Percentiles rank a stretch among this genome's conserved stretches.
phyloP scores from a whole-genome alignment of 805 yeast genomes.

The Kockiozyma suomiensis region DNA sequence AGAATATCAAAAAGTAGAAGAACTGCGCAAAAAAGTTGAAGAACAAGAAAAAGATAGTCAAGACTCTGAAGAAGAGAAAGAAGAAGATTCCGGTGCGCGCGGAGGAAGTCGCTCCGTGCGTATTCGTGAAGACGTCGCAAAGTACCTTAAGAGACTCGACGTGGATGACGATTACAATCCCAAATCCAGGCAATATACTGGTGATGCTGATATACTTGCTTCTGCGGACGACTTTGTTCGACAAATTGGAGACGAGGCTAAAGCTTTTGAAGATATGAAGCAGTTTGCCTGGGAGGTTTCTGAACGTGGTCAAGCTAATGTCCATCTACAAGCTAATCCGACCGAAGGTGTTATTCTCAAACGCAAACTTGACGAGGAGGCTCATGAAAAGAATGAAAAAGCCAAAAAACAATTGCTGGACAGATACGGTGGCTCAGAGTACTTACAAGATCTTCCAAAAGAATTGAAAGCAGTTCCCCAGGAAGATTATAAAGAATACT shows the following conservation, averaged over 20 bases:
- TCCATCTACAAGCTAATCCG: conserved; percentile 50
- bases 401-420: conserved; percentile 43
- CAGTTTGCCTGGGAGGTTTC: conserved; percentile 54
- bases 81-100: background rate
- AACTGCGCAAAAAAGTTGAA: conserved; percentile 34
- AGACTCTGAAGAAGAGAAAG: conserved; percentile 33
- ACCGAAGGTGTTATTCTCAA: conserved; percentile 49
- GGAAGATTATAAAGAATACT: conserved; percentile 22
- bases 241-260: conserved; percentile 54
- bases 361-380: conserved; percentile 43
- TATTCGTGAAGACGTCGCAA: conserved; percentile 76
- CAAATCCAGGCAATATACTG: conserved; percentile 40
- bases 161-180: conserved; percentile 53
- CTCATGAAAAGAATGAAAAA: conserved; percentile 39
- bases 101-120: conserved; percentile 53
- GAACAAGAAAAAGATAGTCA: conserved; percentile 18
- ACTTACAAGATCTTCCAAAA: conserved; percentile 26
- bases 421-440: conserved; percentile 46
- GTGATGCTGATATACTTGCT: conserved; percentile 53
- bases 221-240: conserved; percentile 39
- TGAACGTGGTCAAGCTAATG: conserved; percentile 39
- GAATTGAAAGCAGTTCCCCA: conserved; percentile 13
- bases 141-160: conserved; percentile 58
- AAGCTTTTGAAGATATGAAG: conserved; percentile 53
- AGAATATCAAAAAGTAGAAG: conserved; percentile 50